Conservation (phyloP, 345 rosid genomes). For the Ceriops tagal region DNA sequence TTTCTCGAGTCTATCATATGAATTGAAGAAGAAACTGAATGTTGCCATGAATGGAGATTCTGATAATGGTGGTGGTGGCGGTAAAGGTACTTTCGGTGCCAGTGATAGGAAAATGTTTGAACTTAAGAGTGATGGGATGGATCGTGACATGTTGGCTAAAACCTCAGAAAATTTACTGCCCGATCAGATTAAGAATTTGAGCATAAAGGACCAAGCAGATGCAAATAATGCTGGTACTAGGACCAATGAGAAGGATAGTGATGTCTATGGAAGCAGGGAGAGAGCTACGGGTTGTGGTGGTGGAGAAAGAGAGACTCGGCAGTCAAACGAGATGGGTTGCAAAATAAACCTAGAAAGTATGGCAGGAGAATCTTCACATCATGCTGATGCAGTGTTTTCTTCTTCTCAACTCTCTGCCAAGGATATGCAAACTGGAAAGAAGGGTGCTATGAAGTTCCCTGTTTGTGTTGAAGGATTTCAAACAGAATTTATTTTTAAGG, state of each 20-base stretch:
- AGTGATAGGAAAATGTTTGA: conserved; percentile 15
- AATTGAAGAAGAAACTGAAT: conserved; percentile 50
- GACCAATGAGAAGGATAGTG: conserved; percentile 14
- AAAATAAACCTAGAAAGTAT: conserved; percentile 49
- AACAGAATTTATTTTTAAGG: conserved; percentile 31
- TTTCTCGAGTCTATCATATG: conserved; percentile 38
- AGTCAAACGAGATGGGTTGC: conserved; percentile 49
- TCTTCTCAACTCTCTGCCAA: conserved; percentile 25
- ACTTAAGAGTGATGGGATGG: conserved; percentile 8
- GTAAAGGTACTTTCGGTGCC: conserved; percentile 2
- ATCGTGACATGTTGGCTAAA: conserved; percentile 26
- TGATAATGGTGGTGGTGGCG: conserved; percentile 7
- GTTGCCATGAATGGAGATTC: conserved; percentile 25
- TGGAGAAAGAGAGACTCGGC: conserved; percentile 40
- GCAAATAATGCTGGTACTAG: conserved; percentile 18
- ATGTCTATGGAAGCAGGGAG: conserved; percentile 25
- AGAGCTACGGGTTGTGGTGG: conserved; percentile 16
- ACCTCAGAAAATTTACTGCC: conserved; percentile 32
- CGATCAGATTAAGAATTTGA: conserved; percentile 47
- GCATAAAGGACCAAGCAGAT: conserved; percentile 30
- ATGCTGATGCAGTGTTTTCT: conserved; percentile 18
- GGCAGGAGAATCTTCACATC: conserved; percentile 29
- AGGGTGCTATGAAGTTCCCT: conserved; percentile 23
- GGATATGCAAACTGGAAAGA: conserved; percentile 27
- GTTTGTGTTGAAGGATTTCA: conserved; percentile 25